Evolutionary conservation across 352 stramenopile species (phyloP).

Genomic region (Phytopythium oedochilum): DNA sequence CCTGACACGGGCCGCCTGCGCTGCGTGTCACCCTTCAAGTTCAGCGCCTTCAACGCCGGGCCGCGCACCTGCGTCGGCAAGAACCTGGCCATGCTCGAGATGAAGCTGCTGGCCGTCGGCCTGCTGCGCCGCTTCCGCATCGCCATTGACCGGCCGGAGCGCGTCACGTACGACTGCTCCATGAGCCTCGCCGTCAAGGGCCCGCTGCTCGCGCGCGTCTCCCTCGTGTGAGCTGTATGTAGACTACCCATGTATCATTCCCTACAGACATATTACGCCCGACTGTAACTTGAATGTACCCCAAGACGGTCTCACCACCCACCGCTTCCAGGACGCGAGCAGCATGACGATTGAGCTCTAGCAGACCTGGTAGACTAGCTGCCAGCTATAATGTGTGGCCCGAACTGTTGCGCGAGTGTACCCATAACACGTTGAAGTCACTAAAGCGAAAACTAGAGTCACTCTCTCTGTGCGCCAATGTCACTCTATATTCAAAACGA

Average conservation of each 20-base stretch:
- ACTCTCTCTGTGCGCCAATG: background rate
- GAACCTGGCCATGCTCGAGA: slow-evolving; percentile 53
- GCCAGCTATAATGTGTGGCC: too few species aligned
- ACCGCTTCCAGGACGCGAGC: too few species aligned
- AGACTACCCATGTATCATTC: background rate
- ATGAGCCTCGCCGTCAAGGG: slow-evolving; percentile 41
- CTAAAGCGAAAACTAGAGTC: background rate
- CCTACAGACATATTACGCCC: too few species aligned
- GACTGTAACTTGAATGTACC: too few species aligned
- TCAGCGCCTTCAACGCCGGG: slow-evolving; percentile 61
- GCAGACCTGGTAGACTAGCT: too few species aligned
- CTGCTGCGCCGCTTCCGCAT: slow-evolving; percentile 67
- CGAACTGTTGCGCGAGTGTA: too few species aligned
- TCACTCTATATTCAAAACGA: background rate
- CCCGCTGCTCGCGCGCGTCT: slow-evolving; percentile 35
- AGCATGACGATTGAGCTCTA: too few species aligned
- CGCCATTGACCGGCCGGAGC: slow-evolving; percentile 23
- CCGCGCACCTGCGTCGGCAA: slow-evolving; percentile 57
- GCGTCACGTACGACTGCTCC: slow-evolving; percentile 45
- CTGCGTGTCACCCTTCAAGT: slow-evolving; percentile 54
- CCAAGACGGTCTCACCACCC: too few species aligned
- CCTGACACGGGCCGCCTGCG: slow-evolving; percentile 21
- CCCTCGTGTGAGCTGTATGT: background rate
- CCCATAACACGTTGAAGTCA: too few species aligned
- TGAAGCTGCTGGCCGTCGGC: slow-evolving; percentile 51